These are phyloP conservation scores for Aspergillus panamensis DNA, from an alignment of 495 filamentous ascomycete genomes.

Conservation along the genomic window DNA sequence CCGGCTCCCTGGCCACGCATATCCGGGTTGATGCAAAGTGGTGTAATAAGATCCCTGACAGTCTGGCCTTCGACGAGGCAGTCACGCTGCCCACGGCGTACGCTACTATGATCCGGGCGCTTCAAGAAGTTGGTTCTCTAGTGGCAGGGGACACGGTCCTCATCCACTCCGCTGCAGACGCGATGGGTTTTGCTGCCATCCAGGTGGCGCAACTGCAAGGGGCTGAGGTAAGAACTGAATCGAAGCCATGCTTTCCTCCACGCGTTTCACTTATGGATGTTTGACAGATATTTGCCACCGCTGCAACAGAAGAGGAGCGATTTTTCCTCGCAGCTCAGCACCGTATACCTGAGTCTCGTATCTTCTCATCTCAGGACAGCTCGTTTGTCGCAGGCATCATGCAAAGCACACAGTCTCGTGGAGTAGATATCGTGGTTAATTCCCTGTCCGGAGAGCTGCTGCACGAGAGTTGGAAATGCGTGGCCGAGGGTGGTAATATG, in stretches of 20 bases:
- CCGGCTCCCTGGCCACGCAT: background rate
- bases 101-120: slow-evolving; percentile 32
- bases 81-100: slow-evolving; percentile 42
- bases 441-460: slow-evolving; percentile 47
- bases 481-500: slow-evolving; percentile 50
- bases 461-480: slow-evolving; percentile 48
- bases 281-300: slow-evolving; percentile 42
- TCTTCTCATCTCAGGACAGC: slow-evolving; percentile 48
- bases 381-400: slow-evolving; percentile 45
- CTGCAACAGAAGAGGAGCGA: slow-evolving; percentile 41
- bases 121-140: slow-evolving; percentile 26
- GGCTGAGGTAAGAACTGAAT: slow-evolving; percentile 1
- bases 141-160: slow-evolving; percentile 21
- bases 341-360: slow-evolving; percentile 38
- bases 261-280: background rate
- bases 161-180: slow-evolving; percentile 30
- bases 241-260: background rate
- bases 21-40: background rate
- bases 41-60: slow-evolving; percentile 24
- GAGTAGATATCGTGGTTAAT: slow-evolving; percentile 52
- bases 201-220: slow-evolving; percentile 22
- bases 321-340: slow-evolving; percentile 32
- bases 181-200: slow-evolving; percentile 27
- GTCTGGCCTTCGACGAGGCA: slow-evolving; percentile 25
- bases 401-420: slow-evolving; percentile 41